A percentile compares a stretch with the other conserved stretches of the same genome.
Conservation (phyloP, 2,329 filamentous ascomycete species). For the Claviceps sp. region DNA sequence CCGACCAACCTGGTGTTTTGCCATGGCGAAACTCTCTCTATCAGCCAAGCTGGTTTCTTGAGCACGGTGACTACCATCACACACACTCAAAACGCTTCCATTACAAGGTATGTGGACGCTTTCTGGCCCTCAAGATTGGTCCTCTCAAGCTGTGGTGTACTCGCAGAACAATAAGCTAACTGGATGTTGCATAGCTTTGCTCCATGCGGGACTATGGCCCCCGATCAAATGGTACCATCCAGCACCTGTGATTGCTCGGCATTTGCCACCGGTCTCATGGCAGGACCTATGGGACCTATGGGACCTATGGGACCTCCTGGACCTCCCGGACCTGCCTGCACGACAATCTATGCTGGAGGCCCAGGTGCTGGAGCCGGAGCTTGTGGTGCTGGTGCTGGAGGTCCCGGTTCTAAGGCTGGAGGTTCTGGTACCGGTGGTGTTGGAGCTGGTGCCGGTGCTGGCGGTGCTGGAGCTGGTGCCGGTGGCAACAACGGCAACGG, state of each 20-base stretch:
- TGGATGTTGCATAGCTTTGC: not conserved
- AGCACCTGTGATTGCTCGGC: not conserved
- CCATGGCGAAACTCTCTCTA: not conserved
- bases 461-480: not conserved
- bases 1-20: not conserved
- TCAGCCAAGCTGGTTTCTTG: not conserved
- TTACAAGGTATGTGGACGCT: not conserved
- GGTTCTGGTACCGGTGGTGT: not conserved
- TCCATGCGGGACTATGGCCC: not conserved
- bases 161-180: not conserved
- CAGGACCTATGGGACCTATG: too few species aligned
- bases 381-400: not conserved
- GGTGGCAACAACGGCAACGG: too few species aligned
- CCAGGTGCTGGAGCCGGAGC: not conserved
- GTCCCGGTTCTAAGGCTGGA: not conserved
- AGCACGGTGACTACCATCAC: not conserved
- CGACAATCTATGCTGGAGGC: not conserved
- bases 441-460: not conserved
- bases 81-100: not conserved
- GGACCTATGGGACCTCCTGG: not conserved
- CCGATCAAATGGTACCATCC: not conserved
- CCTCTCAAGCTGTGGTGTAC: too few species aligned
- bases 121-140: not conserved
- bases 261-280: not conserved
- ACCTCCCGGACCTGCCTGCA: not conserved